A percentile compares a stretch with the other conserved stretches of the same genome.
phyloP scores from a whole-genome alignment of 805 yeast species.

The Metschnikowia arizonensis region DNA sequence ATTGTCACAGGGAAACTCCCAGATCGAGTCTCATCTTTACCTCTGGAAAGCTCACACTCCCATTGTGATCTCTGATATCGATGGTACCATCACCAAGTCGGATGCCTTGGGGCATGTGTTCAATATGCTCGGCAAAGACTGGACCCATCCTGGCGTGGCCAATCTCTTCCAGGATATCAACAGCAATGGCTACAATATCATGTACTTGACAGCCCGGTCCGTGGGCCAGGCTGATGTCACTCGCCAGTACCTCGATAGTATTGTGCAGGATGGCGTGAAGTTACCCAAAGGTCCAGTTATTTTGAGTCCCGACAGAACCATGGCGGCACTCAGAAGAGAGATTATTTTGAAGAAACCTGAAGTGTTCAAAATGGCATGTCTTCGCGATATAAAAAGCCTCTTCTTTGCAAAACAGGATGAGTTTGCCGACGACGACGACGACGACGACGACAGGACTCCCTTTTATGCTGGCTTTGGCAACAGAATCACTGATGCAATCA shows the following conservation, averaged over 20 bases:
- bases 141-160: slow-evolving; percentile 98
- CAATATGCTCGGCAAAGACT: slow-evolving; percentile 90
- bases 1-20: slow-evolving; percentile 79
- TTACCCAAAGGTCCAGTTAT: slow-evolving; percentile 93
- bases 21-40: slow-evolving; percentile 66
- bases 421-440: slow-evolving; percentile 8
- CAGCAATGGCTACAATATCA: slow-evolving; percentile 84
- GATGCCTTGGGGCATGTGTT: slow-evolving; percentile 96
- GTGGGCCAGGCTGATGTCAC: slow-evolving; percentile 95
- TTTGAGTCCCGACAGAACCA: slow-evolving; percentile 90
- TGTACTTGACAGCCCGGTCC: slow-evolving; percentile 91
- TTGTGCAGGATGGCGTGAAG: slow-evolving; percentile 62
- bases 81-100: slow-evolving; percentile 95
- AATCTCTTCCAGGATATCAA: slow-evolving; percentile 82
- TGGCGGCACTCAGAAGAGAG: slow-evolving; percentile 90
- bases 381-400: slow-evolving; percentile 75
- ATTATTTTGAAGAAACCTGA: slow-evolving; percentile 94
- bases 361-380: slow-evolving; percentile 97
- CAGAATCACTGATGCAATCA: slow-evolving; percentile 91
- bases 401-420: slow-evolving; percentile 37
- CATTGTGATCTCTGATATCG: slow-evolving; percentile 93
- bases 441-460: slow-evolving; percentile 59
- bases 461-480: slow-evolving; percentile 98
- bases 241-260: slow-evolving; percentile 71
- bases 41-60: slow-evolving; percentile 84